Base-by-base conservation (phyloP, 2,329 filamentous ascomycete species). In the Sphaerostilbella broomeana region DNA sequence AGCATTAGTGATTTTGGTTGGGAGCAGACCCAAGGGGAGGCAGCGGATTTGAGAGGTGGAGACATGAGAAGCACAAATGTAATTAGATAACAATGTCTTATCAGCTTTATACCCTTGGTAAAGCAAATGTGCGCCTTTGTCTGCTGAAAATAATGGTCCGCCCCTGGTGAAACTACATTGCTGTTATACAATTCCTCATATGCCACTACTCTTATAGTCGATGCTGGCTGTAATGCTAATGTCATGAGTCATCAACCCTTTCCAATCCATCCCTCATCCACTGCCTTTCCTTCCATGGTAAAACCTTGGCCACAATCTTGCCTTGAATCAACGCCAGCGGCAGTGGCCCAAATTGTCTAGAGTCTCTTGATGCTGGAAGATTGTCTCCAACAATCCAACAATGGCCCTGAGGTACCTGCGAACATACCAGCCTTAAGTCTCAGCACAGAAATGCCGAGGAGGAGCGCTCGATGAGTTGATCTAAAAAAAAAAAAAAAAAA, bases 311-410 rank as follows among this genome's bases (percentile, higher is more conserved):
- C 26, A 90, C 64, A 3, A 92, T 80, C 59, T 94, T 97, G 32
- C 88, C 88, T 52, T 75, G 80, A 30, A 98, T 76, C 47, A 98
- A 66, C 2, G 78, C 90, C 55, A 98, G 66, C 1, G 92, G 92
- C 19, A 98, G 59, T 0, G 92, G 87, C 0, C 92, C 92, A 64
- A 84, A 95, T 27, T 80, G 70, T 46, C 92, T 79, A 29, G 88
- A 95, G 66, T 98, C 92, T 48, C 86, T 70, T 17, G 88, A 95
- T 53, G 77, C 83, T 3, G 78, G 72, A 45, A 95, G 57, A 60
- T 97, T 97, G 61, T 98, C 92, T 3, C 92, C 92, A 3, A 80
- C 77, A 6, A 95, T 68, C 78, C 87, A 97, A 54, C 88, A 94
- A 68, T 98, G 92, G 2, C 92, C 92, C 55, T 84, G 71, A 0